Base-by-base conservation (phyloP, 352 stramenopile genomes). In the Blastocystis sp. region DNA sequence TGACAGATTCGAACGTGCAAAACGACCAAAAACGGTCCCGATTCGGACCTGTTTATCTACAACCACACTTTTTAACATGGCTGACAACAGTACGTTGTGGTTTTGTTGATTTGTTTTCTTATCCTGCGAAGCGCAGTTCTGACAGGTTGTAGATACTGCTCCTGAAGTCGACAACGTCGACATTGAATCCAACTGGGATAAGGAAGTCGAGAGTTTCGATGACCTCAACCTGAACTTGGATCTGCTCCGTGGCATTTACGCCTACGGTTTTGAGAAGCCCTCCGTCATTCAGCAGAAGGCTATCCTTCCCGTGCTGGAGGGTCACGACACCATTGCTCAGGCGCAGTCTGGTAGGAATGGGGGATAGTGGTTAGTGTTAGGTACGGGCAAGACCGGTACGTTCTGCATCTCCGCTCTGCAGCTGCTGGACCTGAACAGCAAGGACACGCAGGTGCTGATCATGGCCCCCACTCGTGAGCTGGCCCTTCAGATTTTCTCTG, bases 191-290 rank as follows among this genome's bases (percentile, higher is more conserved):
- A 98, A 98, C 93, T 98, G 96, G 96, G 95, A 98, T 89, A 95
- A 98, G 91, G 94, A 88, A 60, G 97, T 98, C 89, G 94, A 98
- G 90, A 96, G 94, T 28, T 99, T 99, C 91, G 97, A 99, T 91
- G 95, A 92, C 89, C 99, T 99, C 95, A 94, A 98, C 52, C 91
- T 99, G 74, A 95, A 95, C 65, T 96, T 98, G 91, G 95, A 98
- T 90, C 92, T 99, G 63, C 94, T 99, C 43, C 93, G 96, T 89
- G 97, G 97, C 80, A 99, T 99, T 90, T 99, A 98, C 92, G 95
- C 96, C 19, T 99, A 98, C 92, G 97, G 97, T 96, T 99, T 99
- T 90, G 97, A 99, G 92, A 99, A 99, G 92, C 97, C 97, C 54
- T 99, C 96, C 89, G 96, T 97, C 68, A 99, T 99, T 92, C 97